Evolutionary conservation across 1,284 basidiomycete species (phyloP), one percentile per base, ranked within the genome.

Genomic region (Tilletia caries): DNA sequence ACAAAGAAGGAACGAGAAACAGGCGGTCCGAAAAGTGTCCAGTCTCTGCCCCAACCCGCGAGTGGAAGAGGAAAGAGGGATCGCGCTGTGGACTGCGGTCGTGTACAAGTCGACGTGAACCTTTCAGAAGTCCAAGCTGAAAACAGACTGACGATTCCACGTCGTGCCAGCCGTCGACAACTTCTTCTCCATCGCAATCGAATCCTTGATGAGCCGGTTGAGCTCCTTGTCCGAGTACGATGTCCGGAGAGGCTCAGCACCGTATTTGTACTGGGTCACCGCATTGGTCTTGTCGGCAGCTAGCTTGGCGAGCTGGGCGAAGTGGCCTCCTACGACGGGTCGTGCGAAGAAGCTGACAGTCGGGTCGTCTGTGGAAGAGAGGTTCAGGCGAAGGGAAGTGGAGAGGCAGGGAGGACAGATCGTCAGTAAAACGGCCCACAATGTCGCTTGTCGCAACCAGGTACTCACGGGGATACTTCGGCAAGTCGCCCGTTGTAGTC

Each of bases 271-370:
- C 13, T 52, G 29, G 32, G 46, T 67, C 1, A 82, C 72, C 5
- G 74, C 74, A 37, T 83, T 83, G 20, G 77, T 79, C 44, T 77
- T 72, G 58, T 83, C 79, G 4, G 79, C 77, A 68, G 79, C 79
- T 32, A 73, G 78, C 33, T 82, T 74, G n/a, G 83, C 82, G 29
- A 84, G 70, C 34, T 81, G 77, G 27, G 78, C 73, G 62, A 84
- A 82, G 67, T 84, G 83, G 12, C 83, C 83, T 10, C 81, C 82
- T 5, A 78, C 76, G 44, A 84, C 83, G 2, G 83, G 83, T 33
- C 83, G 66, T 0, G 81, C 78, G 32, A 84, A 70, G 69, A 84
- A 84, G 67, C 79, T 72, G 67, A 83, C 75, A 43, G 72, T 70
- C 54, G 82, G 83, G 60, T 82, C 79, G 41, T 33, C 64, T 65